Evolutionary conservation across 768 basidiomycete genomes (phyloP).

Genomic region (Rhizopogon roseolus): DNA sequence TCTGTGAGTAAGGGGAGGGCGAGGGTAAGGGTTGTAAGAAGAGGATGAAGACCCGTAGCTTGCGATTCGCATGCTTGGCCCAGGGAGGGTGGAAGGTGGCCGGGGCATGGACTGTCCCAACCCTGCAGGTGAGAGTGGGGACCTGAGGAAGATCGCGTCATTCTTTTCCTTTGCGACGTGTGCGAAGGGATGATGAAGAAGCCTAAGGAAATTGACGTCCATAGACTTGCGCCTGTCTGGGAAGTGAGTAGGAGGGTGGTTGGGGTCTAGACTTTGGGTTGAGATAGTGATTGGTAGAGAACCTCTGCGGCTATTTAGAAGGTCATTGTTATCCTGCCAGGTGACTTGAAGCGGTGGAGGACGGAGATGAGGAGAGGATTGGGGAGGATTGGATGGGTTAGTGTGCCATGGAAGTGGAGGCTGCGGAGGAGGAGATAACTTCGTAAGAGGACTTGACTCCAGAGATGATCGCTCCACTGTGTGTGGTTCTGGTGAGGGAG

Average conservation of each 20-base stretch:
- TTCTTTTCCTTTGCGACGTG: slow-evolving; percentile 29
- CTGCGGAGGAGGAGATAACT: slow-evolving; percentile 18
- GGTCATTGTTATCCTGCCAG: slow-evolving; percentile 22
- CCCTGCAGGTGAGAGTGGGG: slow-evolving; percentile 27
- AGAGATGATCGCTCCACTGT: slow-evolving; percentile 1
- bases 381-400: slow-evolving; percentile 28
- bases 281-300: slow-evolving; percentile 45
- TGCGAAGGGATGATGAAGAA: slow-evolving; percentile 42
- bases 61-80: slow-evolving; percentile 37
- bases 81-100: slow-evolving; percentile 25
- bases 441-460: slow-evolving; percentile 12
- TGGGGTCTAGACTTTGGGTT: slow-evolving; percentile 22
- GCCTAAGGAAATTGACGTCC: slow-evolving; percentile 43
- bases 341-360: slow-evolving; percentile 16
- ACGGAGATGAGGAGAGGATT: slow-evolving; percentile 19
- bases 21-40: slow-evolving; percentile 37
- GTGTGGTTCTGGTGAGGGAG: slow-evolving; percentile 2
- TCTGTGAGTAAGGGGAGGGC: slow-evolving; percentile 22
- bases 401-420: slow-evolving; percentile 23
- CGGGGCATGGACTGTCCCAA: slow-evolving; percentile 31
- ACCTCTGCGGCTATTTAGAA: slow-evolving; percentile 41
- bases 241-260: slow-evolving; percentile 27
- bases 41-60: slow-evolving; percentile 20
- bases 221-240: slow-evolving; percentile 34
- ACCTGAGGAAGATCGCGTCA: slow-evolving; percentile 28